Evolutionary conservation across 805 yeast species (phyloP), one percentile per base, ranked within the genome.

Genomic region (Candida chilensis): DNA sequence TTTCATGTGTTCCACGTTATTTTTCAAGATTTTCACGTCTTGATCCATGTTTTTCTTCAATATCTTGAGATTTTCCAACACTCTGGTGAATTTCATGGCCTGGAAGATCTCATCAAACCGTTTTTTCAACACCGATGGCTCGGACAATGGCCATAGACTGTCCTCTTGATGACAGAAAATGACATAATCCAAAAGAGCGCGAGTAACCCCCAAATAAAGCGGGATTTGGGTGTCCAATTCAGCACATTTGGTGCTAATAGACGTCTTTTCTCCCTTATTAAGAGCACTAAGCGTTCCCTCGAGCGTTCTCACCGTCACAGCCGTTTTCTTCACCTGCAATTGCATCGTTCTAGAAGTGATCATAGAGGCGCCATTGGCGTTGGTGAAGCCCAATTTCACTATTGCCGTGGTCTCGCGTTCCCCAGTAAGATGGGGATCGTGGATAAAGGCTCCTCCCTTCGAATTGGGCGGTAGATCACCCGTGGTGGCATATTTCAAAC

Each of bases 161-260:
- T 92, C 99, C 46, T 92, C 99, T 51, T 92, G 99, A 47, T 92
- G 99, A 47, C 98, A 90, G 54, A 92, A 92, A 2, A 90, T 78
- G 25, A 92, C 98, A 49, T 86, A 85, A 40, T 90, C 95, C 30
- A 92, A 57, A 32, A 92, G 74, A 0, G 97, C 83, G 35, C 74
- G 73, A 0, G 95, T 82, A 1, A 88, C 95, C 5, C 98, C 99
- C 33, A 92, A 61, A 38, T 76, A 78, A 16, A 68, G 64, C 2
- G 97, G 96, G 22, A 92, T 78, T 32, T 80, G 80, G 4, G 67
- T 55, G 45, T 92, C 96, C 29, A 92, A 64, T 37, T 90, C 97
- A 0, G 84, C 76, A 37, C 86, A 78, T 40, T 88, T 78, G 2
- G 94, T 78, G 35, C 87, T 78, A 14, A 87, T 58, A 0, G 94